phyloP scores from a whole-genome alignment of 805 yeast genomes.

The Metschnikowia anglica region DNA sequence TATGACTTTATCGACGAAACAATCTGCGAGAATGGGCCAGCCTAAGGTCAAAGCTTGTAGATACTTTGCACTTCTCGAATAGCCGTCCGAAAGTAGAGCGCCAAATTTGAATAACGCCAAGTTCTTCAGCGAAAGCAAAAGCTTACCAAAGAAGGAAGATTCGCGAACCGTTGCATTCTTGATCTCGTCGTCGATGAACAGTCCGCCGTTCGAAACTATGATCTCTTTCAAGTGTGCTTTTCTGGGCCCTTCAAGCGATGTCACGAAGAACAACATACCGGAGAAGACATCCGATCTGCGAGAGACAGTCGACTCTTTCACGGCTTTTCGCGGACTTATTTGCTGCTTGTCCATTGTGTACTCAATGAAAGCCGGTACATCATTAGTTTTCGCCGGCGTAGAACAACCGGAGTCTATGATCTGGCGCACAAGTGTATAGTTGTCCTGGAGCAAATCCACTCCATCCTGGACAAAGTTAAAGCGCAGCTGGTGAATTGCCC shows the following conservation, averaged over 20 bases:
- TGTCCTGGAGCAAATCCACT: conserved; percentile 22
- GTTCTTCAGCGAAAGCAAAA: conserved; percentile 9
- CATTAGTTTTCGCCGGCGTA: neutral
- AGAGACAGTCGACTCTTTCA: neutral
- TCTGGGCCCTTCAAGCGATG: conserved; percentile 35
- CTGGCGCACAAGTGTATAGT: conserved; percentile 10
- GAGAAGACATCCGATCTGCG: conserved; percentile 10
- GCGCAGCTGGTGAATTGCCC: conserved; percentile 39
- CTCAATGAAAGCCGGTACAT: neutral
- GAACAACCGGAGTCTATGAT: conserved; percentile 1
- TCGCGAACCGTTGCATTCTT: conserved; percentile 28
- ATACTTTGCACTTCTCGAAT: conserved; percentile 70
- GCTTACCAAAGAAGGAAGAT: conserved; percentile 3
- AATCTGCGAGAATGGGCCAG: conserved; percentile 76
- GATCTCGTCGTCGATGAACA: conserved; percentile 36
- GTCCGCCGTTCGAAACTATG: conserved; percentile 45
- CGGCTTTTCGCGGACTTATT: conserved; percentile 7
- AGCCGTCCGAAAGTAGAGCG: conserved; percentile 60
- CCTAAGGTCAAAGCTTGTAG: conserved; percentile 75
- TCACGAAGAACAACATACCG: conserved; percentile 35
- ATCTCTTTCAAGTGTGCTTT: conserved; percentile 31
- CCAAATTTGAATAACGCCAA: conserved; percentile 42
- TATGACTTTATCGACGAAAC: conserved; percentile 54
- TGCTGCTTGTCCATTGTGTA: conserved; percentile 1
- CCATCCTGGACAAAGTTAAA: conserved; percentile 25